Evolutionary conservation across 371 early-diverging fungal genomes (phyloP), one percentile per base, ranked within the genome.

Genomic region (Mucor circinelloides): DNA sequence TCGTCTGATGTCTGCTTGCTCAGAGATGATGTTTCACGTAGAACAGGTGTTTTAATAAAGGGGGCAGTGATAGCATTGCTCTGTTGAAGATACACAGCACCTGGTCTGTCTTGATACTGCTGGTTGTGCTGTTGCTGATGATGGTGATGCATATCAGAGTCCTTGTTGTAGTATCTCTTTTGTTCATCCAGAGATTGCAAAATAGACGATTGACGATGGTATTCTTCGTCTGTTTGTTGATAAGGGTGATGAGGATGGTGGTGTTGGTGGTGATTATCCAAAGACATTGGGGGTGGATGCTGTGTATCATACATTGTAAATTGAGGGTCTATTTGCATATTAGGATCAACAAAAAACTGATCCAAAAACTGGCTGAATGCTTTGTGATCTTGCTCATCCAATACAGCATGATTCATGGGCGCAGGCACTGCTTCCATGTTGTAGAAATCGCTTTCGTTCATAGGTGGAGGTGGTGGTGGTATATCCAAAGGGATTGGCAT

Each of bases 401-500:
- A 62, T 7, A 81, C 67, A 57, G 72, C 58, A 23, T 63, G 60
- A 67, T 60, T 61, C 48, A 68, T 59, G 17, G 61, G 38, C 6
- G 59, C 59, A 32, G 46, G 70, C 13, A 48, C 46, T 42, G 66
- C 54, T 44, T 60, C 57, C 34, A 70, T 48, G 60, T 31, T 32
- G 30, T 65, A 65, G 7, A 61, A 42, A 25, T 61, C 34, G 42
- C 15, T 15, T 10, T 67, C 56, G 23, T 15, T 58, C 55, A 63
- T 63, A 31, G 67, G 69, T 27, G 61, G 48, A 10, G 68, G 66
- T 34, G 74, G 55, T 34, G 81, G 72, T 30, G 76, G 71, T 44
- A 79, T 69, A 60, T 84, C 80, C 21, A 80, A 55, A 30, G 77
- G 80, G 46, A 83, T 69, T 31, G 83, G 83, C 59, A 83, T 80